Conservation (phyloP, 257 asterid genomes). For the Verbascum thapsus region DNA sequence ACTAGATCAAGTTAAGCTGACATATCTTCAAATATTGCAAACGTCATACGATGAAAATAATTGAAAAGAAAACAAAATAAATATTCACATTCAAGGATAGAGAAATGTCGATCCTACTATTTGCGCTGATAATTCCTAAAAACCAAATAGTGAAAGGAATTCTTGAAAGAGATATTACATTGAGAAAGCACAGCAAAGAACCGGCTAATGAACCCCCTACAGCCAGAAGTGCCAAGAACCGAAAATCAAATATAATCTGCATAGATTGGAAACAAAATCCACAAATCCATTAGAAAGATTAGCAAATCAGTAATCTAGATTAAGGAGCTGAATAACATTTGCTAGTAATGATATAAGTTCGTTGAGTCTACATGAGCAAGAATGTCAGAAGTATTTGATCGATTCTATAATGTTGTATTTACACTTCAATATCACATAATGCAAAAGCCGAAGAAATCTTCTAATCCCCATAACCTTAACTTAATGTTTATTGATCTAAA, state of each 20-base stretch:
- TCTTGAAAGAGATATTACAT: conserved; percentile 51
- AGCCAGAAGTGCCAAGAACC: conserved; percentile 87
- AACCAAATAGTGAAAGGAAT: conserved; percentile 6
- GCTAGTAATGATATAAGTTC: too few species aligned
- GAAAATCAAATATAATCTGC: conserved; percentile 81
- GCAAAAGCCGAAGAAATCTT: too few species aligned
- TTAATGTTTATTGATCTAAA: too few species aligned
- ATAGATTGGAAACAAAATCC: conserved; percentile 12
- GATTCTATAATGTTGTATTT: too few species aligned
- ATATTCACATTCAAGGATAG: background rate
- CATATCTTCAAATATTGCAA: background rate
- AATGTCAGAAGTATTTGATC: too few species aligned
- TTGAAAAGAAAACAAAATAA: background rate
- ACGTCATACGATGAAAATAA: background rate
- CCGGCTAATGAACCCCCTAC: conserved; percentile 89
- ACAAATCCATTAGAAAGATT: background rate
- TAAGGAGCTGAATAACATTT: background rate
- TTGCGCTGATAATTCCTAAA: background rate
- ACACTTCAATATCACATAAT: too few species aligned
- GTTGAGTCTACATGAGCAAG: too few species aligned
- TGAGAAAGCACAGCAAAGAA: conserved; percentile 85
- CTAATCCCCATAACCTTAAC: too few species aligned
- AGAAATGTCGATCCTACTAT: background rate
- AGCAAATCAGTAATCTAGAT: background rate
- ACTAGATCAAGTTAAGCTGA: background rate